Evolutionary conservation across 2,329 filamentous ascomycete species (phyloP), one percentile per base, ranked within the genome.

Genomic region (Pseudocercospora ulei): DNA sequence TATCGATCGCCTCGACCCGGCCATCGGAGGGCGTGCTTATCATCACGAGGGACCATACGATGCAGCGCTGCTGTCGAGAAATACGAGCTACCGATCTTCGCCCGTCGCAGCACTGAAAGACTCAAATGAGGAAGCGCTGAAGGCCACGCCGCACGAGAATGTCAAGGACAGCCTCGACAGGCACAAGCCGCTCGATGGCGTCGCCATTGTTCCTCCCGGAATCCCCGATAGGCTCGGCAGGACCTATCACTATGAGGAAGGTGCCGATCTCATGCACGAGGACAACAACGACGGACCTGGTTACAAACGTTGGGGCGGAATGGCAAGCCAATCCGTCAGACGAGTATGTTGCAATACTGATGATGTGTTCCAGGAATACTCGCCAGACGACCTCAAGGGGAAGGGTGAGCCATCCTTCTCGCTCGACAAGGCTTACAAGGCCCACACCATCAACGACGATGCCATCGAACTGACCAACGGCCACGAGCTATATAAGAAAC

Each of bases 41-140:
- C 88, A 95, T 60, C 88, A 96, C 54, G 83, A 80, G 48, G 87
- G 88, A 0, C 88, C 88, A 0, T 96, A 82, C 52, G 88, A 96
- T 58, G 84, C 87, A 6, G 80, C 83, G 2, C 69, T 84, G 36
- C 68, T 80, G 1, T 75, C 81, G 7, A 73, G 83, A 31, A 95
- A 95, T 63, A 68, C 65, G 3, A 51, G 44, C 14, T 69, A 66
- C 51, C 65, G 69, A 38, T 63, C 59, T 41, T 78, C 82, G 2
- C 87, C 88, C 0, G 64, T 95, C 5, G 84, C 81, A 17, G 88
- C 87, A 2, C 73, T 93, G 3, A 67, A 69, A 39, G 69, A 74
- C 2, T 78, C 76, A 26, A 94, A 90, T 61, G 67, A 70, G 38
- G 82, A 85, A 58, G 82, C 86, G 0, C 61, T 95, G 34, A 75